These are phyloP conservation scores for Lichtheimia hyalospora DNA, from an alignment of 371 early-diverging fungal genomes.

Conservation along the genomic window DNA sequence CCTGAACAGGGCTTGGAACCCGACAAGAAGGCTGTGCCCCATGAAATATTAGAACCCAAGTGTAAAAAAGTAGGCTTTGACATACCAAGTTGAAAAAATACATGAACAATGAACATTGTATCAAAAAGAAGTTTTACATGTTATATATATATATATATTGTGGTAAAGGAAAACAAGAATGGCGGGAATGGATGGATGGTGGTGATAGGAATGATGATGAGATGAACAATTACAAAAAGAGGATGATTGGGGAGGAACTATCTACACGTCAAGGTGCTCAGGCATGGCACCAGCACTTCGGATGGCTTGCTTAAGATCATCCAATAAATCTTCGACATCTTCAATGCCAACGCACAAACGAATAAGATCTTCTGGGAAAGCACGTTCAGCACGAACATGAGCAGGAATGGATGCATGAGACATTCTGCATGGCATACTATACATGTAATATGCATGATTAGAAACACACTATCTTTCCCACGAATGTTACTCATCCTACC, in stretches of 20 bases:
- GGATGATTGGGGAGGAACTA: background rate
- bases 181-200: background rate
- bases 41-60: slow-evolving; percentile 23
- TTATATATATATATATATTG: background rate
- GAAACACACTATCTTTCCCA: background rate
- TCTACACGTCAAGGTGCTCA: background rate
- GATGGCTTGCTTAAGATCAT: slow-evolving; percentile 84
- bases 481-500: slow-evolving; percentile 37
- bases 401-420: slow-evolving; percentile 96
- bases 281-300: slow-evolving; percentile 68
- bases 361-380: slow-evolving; percentile 92
- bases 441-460: background rate
- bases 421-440: slow-evolving; percentile 96
- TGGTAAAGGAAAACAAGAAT: background rate
- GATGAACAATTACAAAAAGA: too few species aligned
- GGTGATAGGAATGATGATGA: background rate
- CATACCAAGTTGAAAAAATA: background rate
- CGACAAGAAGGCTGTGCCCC: slow-evolving; percentile 9
- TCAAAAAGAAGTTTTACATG: background rate
- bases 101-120: background rate
- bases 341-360: slow-evolving; percentile 98
- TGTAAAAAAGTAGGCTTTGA: slow-evolving; percentile 16
- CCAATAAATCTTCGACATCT: slow-evolving; percentile 88
- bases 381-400: slow-evolving; percentile 81
- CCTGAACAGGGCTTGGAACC: background rate